Conservation (phyloP, 331 rosid genomes). For the Cydonia oblonga region DNA sequence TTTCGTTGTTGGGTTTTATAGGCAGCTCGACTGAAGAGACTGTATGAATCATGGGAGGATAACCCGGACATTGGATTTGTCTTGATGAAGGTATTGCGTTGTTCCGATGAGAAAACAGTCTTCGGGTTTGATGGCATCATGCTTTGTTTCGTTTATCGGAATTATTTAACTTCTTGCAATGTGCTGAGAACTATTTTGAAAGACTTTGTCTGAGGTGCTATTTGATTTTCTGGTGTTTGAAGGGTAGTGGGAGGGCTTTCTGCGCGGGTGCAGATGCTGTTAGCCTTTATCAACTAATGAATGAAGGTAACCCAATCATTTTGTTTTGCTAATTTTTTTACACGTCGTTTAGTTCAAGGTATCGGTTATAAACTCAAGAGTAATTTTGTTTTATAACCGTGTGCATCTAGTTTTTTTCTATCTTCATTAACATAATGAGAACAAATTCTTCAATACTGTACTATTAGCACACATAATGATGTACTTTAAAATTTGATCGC, state of each 20-base stretch:
- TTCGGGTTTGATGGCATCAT: neutral
- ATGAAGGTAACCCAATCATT: conserved; percentile 44
- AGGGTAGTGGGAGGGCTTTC: conserved; percentile 92
- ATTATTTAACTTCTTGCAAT: neutral
- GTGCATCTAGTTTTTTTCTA: neutral
- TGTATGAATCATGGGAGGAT: conserved; percentile 97
- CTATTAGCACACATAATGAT: neutral
- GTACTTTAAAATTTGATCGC: neutral
- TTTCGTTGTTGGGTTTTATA: conserved; percentile 7
- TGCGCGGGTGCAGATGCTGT: conserved; percentile 85
- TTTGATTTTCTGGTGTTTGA: conserved; percentile 23
- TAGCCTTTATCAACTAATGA: conserved; percentile 44
- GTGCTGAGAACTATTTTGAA: neutral
- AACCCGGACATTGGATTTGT: conserved; percentile 80
- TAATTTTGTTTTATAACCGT: neutral
- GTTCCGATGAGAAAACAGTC: neutral
- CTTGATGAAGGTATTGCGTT: conserved; percentile 64
- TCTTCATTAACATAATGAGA: neutral
- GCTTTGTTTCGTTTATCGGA: neutral
- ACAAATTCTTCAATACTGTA: neutral
- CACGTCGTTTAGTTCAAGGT: neutral
- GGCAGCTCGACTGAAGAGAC: conserved; percentile 72
- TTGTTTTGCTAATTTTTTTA: neutral
- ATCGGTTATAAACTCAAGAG: neutral
- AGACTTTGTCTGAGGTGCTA: conserved; percentile 24